A percentile compares a stretch with the other conserved stretches of the same genome.
phyloP scores from a whole-genome alignment of 2,329 filamentous ascomycete species.

The Sarocladium kiliense region DNA sequence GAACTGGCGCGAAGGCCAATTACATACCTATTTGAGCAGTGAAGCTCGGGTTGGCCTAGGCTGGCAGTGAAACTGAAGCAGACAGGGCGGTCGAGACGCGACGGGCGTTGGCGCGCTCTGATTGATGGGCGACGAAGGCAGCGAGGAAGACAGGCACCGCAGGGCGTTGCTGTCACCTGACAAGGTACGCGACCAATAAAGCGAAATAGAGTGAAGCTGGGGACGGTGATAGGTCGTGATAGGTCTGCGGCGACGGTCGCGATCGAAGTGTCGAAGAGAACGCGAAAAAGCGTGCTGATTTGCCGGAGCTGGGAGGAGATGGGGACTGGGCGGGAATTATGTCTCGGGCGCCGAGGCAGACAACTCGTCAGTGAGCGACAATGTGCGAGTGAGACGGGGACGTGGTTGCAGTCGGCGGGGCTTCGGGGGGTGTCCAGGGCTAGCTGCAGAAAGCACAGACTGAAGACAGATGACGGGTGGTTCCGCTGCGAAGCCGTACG shows the following conservation, averaged over 20 bases:
- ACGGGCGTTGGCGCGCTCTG: slow-evolving; percentile 23
- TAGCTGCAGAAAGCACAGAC: slow-evolving; percentile 5
- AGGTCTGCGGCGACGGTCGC: slow-evolving; percentile 38
- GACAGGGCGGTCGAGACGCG: slow-evolving; percentile 23
- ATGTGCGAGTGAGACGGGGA: slow-evolving; percentile 5
- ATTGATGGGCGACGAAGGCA: slow-evolving; percentile 45
- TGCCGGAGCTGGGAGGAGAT: slow-evolving; percentile 30
- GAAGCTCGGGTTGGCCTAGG: slow-evolving; percentile 10
- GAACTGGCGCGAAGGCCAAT: neutral
- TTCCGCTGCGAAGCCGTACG: neutral
- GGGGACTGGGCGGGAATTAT: slow-evolving; percentile 22
- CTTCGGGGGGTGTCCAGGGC: neutral
- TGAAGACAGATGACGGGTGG: neutral
- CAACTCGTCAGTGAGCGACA: neutral
- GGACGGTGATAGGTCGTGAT: slow-evolving; percentile 37
- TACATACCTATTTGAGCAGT: slow-evolving; percentile 7
- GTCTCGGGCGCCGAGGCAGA: slow-evolving; percentile 17
- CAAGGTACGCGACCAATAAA: slow-evolving; percentile 40
- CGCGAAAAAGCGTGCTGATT: slow-evolving; percentile 44
- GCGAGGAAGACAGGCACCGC: slow-evolving; percentile 23
- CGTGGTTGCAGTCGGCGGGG: slow-evolving; percentile 3
- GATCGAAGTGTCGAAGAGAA: slow-evolving; percentile 28
- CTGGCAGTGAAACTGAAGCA: slow-evolving; percentile 18
- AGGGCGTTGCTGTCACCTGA: slow-evolving; percentile 44
- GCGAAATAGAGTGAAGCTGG: slow-evolving; percentile 32